Percentiles rank a stretch among this genome's conserved stretches.
phyloP scores from a whole-genome alignment of 1,139 yeast genomes.

The Kluyveromyces marxianus region DNA sequence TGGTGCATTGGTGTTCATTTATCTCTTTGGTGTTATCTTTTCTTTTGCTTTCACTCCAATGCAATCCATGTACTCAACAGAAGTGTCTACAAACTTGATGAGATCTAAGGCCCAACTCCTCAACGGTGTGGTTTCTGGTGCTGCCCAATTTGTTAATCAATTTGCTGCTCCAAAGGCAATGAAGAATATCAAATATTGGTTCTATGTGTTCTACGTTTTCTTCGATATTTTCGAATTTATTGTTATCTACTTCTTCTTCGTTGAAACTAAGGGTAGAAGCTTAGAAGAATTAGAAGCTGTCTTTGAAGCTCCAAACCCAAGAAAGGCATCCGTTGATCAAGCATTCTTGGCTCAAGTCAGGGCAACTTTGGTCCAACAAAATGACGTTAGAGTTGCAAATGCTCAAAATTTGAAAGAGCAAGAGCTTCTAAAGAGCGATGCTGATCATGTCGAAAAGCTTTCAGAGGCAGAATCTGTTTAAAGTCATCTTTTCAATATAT shows the following conservation, averaged over 20 bases:
- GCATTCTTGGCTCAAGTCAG: slow-evolving; percentile 1
- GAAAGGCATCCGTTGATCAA: slow-evolving; percentile 2
- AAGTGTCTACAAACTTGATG: neutral
- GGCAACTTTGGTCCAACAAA: neutral
- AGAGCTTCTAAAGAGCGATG: neutral
- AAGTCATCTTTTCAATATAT: neutral
- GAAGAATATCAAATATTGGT: slow-evolving; percentile 3
- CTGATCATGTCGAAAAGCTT: neutral
- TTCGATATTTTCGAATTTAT: slow-evolving; percentile 2
- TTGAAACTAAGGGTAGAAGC: slow-evolving; percentile 60
- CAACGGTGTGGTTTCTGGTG: neutral
- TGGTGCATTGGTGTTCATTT: slow-evolving; percentile 3
- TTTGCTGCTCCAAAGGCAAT: slow-evolving; percentile 4
- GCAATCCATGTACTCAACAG: slow-evolving; percentile 3
- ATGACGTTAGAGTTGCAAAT: neutral
- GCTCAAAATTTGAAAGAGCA: neutral
- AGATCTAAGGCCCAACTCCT: slow-evolving; percentile 4
- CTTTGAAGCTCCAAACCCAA: slow-evolving; percentile 5
- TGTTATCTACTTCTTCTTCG: slow-evolving; percentile 48
- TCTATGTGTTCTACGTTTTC: slow-evolving; percentile 4
- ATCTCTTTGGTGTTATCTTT: slow-evolving; percentile 4
- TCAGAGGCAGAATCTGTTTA: neutral
- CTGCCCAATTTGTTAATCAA: slow-evolving; percentile 2
- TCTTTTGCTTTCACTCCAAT: slow-evolving; percentile 4
- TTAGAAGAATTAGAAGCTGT: slow-evolving; percentile 41